Percentiles rank a stretch among this genome's conserved stretches.
Conservation (phyloP, 768 basidiomycete species). For the Peribolospora kevripleyi region DNA sequence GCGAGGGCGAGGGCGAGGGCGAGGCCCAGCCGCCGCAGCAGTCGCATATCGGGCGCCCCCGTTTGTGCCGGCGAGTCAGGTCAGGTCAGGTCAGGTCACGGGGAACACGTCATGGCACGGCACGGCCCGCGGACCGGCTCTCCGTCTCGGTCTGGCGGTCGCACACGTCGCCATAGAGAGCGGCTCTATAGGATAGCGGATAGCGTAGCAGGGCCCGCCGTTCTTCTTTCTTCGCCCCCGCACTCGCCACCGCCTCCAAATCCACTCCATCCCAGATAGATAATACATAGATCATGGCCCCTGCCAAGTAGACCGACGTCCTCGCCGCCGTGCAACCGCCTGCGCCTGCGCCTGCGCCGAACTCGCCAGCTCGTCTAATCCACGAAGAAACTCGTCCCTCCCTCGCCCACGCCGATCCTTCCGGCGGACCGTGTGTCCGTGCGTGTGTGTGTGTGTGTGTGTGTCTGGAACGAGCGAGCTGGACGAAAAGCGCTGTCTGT, state of each 20-base stretch:
- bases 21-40: too few relatives aligned
- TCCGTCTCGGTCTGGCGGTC: neutral
- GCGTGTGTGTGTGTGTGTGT: conserved; percentile 26
- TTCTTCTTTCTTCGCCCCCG: conserved; percentile 30
- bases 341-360: conserved; percentile 11
- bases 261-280: neutral
- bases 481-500: neutral
- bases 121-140: too few relatives aligned
- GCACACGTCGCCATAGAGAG: neutral
- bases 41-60: too few relatives aligned
- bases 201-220: conserved; percentile 26
- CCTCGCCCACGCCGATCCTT: too few relatives aligned
- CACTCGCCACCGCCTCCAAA: conserved; percentile 25
- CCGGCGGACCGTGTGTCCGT: conserved; percentile 27
- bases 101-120: too few relatives aligned
- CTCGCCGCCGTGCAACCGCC: conserved; percentile 33
- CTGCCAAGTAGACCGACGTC: conserved; percentile 53
- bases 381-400: too few relatives aligned
- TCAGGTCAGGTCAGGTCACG: too few relatives aligned
- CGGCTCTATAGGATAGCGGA: neutral
- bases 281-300: neutral
- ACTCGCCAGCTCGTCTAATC: conserved; percentile 13
- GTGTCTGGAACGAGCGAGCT: conserved; percentile 27
- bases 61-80: too few relatives aligned
- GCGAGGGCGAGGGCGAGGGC: too few relatives aligned